These are phyloP conservation scores for Micractinium conductrix DNA, from an alignment of 139 green algal genomes.

Conservation along the genomic window DNA sequence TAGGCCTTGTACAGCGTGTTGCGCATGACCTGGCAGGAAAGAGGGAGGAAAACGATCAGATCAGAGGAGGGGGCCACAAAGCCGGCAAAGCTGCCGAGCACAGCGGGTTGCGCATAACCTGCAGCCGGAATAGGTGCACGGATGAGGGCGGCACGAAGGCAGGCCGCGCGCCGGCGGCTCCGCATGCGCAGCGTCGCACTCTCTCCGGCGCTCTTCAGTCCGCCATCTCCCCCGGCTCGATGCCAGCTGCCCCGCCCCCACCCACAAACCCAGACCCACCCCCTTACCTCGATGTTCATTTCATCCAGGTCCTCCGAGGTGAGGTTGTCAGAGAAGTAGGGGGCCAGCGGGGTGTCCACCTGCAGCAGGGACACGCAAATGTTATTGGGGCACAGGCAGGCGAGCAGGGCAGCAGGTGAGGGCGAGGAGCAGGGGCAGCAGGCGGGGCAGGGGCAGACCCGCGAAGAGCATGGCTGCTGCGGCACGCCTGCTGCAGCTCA, in stretches of 20 bases:
- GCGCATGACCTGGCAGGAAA: conserved; percentile 81
- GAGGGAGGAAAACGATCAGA: conserved; percentile 22
- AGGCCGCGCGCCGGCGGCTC: not conserved
- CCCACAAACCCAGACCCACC: not conserved
- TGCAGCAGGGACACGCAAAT: conserved; percentile 47
- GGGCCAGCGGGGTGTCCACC: conserved; percentile 95
- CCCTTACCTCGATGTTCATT: conserved; percentile 96
- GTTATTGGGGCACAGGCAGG: not conserved
- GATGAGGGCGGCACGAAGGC: not conserved
- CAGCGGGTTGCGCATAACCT: conserved; percentile 58
- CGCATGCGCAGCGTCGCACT: too few relatives aligned
- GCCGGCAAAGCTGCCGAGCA: not conserved
- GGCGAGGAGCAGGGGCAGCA: too few relatives aligned
- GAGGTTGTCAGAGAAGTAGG: conserved; percentile 93
- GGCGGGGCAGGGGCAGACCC: too few relatives aligned
- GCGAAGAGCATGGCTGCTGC: too few relatives aligned
- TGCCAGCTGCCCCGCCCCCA: too few relatives aligned
- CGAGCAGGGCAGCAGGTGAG: too few relatives aligned
- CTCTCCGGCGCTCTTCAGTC: too few relatives aligned
- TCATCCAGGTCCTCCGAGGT: conserved; percentile 96
- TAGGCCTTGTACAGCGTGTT: conserved; percentile 99
- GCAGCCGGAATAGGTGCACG: not conserved
- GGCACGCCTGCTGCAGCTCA: too few relatives aligned
- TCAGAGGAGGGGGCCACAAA: not conserved
- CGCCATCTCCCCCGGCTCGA: too few relatives aligned